Evolutionary conservation across 2,329 filamentous ascomycete species (phyloP).

Genomic region (Monosporascus sp.): DNA sequence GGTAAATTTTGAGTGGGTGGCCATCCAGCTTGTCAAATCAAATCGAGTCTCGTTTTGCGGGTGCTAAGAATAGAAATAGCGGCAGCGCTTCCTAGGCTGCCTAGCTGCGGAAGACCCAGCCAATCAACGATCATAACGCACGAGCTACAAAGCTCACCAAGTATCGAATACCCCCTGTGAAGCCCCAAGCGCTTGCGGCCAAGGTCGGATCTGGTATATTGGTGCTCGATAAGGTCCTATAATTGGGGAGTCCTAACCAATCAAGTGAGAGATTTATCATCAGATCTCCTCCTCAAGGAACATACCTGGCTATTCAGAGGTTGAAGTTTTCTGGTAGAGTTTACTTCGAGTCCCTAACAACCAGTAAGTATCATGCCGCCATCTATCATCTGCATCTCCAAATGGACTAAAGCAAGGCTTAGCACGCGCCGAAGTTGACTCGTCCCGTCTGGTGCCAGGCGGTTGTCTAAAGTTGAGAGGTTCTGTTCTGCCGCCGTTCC

Average conservation of each 20-base stretch:
- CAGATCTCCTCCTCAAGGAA: not conserved
- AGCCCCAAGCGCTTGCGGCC: not conserved
- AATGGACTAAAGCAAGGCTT: not conserved
- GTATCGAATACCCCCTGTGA: not conserved
- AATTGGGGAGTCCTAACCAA: not conserved
- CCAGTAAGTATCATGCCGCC: not conserved
- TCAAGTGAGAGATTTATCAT: not conserved
- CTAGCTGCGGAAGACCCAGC: not conserved
- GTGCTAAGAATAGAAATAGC: not conserved
- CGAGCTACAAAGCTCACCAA: not conserved
- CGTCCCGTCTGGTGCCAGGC: not conserved
- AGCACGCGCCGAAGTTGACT: not conserved
- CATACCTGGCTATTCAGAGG: not conserved
- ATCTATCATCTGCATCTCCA: not conserved
- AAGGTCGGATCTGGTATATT: not conserved
- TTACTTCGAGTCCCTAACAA: not conserved
- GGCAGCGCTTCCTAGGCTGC: not conserved
- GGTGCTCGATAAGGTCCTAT: not conserved
- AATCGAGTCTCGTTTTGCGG: not conserved
- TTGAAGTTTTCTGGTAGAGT: not conserved
- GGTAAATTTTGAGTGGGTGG: not conserved
- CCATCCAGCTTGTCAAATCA: no score
- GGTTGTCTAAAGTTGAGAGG: not conserved
- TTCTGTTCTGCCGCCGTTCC: constrained; percentile 2
- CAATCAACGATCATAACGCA: not conserved